Conservation (phyloP, 331 rosid species). For the Dryas integrifolia region DNA sequence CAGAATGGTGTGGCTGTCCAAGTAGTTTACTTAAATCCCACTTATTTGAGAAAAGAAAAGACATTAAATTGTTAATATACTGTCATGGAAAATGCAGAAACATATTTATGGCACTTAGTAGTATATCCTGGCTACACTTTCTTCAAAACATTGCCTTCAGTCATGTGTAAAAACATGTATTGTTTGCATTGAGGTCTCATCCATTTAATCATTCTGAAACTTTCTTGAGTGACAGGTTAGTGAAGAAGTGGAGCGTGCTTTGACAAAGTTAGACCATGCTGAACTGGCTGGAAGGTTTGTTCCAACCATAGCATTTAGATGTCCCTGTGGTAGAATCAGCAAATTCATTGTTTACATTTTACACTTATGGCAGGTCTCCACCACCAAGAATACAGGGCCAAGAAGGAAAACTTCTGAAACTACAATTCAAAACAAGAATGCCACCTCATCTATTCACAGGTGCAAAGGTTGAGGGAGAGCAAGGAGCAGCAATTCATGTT, state of each 20-base stretch:
- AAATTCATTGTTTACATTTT: background rate
- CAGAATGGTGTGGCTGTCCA: background rate
- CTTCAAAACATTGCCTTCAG: background rate
- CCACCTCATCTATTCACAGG: conserved; percentile 76
- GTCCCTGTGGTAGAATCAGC: background rate
- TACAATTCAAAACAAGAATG: conserved; percentile 67
- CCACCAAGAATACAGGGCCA: conserved; percentile 46
- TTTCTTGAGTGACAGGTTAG: conserved; percentile 58
- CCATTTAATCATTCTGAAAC: conserved; percentile 25
- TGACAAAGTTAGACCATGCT: conserved; percentile 53
- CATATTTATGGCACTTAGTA: background rate
- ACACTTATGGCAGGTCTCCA: conserved; percentile 23
- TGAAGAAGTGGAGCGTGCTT: conserved; percentile 90
- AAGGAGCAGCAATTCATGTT: conserved; percentile 60
- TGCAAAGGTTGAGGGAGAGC: conserved; percentile 76
- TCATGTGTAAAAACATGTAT: conserved; percentile 1
- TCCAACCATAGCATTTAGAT: background rate
- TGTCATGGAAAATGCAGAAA: background rate
- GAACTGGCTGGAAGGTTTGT: conserved; percentile 29
- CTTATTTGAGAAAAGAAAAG: no score
- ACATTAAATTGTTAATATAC: background rate
- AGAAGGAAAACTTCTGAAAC: conserved; percentile 46
- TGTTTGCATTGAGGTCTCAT: background rate
- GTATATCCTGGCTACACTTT: background rate
- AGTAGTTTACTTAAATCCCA: background rate